phyloP scores from a whole-genome alignment of 352 stramenopile genomes.

The Phytopythium delawarense region DNA sequence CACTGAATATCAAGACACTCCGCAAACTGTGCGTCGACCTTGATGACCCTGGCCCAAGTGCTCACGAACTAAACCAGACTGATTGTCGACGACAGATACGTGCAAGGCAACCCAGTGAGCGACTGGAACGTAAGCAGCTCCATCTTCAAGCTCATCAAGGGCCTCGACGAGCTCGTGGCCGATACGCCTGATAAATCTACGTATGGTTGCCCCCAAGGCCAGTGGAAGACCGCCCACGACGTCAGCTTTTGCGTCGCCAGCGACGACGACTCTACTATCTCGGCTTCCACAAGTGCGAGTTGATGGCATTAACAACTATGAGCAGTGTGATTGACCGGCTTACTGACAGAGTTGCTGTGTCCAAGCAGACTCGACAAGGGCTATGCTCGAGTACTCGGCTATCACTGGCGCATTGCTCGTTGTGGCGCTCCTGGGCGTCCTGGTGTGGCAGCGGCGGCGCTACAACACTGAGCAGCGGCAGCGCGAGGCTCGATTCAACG shows the following conservation, averaged over 20 bases:
- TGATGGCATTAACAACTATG: neutral
- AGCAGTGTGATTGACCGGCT: neutral
- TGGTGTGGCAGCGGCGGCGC: slow-evolving; percentile 17
- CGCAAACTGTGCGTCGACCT: slow-evolving; percentile 16
- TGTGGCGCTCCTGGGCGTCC: slow-evolving; percentile 18
- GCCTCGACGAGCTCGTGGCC: slow-evolving; percentile 19
- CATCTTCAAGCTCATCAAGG: slow-evolving; percentile 17
- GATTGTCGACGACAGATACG: slow-evolving; percentile 11
- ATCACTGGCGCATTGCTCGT: slow-evolving; percentile 22
- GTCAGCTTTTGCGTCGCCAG: slow-evolving; percentile 23
- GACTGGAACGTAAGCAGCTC: slow-evolving; percentile 21
- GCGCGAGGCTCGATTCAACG: neutral
- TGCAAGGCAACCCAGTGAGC: slow-evolving; percentile 22
- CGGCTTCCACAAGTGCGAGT: neutral
- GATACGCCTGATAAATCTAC: slow-evolving; percentile 9
- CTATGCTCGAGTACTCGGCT: slow-evolving; percentile 15
- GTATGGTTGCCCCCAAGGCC: slow-evolving; percentile 8
- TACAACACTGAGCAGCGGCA: slow-evolving; percentile 3
- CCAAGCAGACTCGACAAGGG: neutral
- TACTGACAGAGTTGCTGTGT: neutral
- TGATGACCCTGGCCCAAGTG: neutral
- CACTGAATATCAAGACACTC: slow-evolving; percentile 20
- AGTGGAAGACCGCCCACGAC: slow-evolving; percentile 21
- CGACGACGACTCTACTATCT: neutral
- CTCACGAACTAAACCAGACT: neutral